Conservation (phyloP, 495 filamentous ascomycete genomes). For the Penicillium macrosclerotiorum region DNA sequence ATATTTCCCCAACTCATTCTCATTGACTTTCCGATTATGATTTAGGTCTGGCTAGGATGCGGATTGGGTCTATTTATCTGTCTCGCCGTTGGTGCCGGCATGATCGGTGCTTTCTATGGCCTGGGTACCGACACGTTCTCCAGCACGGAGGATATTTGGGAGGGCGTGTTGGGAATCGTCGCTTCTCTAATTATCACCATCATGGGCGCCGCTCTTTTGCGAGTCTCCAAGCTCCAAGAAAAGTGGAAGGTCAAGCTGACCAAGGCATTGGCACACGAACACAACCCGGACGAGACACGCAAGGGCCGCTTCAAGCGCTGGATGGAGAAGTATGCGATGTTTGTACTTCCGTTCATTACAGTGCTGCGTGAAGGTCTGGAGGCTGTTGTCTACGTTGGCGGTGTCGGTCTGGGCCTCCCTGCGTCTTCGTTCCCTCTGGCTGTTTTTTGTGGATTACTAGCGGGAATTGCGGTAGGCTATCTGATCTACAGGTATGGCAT, state of each 20-base stretch:
- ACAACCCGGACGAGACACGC: slow-evolving; percentile 24
- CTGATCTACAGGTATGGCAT: slow-evolving; percentile 74
- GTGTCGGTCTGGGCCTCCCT: slow-evolving; percentile 72
- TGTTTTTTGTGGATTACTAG: slow-evolving; percentile 63
- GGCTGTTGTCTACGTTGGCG: slow-evolving; percentile 77
- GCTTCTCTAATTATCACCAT: slow-evolving; percentile 75
- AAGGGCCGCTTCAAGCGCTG: slow-evolving; percentile 56
- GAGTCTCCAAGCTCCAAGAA: slow-evolving; percentile 81
- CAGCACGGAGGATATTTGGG: slow-evolving; percentile 69
- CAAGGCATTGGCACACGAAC: slow-evolving; percentile 56
- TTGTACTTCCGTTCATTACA: slow-evolving; percentile 77
- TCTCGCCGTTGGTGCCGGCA: slow-evolving; percentile 62
- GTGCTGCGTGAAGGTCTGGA: slow-evolving; percentile 82
- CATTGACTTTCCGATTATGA: no score
- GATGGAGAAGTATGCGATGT: slow-evolving; percentile 77
- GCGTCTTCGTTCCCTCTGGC: slow-evolving; percentile 72
- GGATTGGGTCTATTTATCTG: slow-evolving; percentile 63
- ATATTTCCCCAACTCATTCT: no score
- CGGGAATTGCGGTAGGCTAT: slow-evolving; percentile 63
- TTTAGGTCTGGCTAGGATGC: slow-evolving; percentile 74
- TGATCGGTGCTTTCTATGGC: slow-evolving; percentile 81
- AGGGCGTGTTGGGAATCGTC: slow-evolving; percentile 69
- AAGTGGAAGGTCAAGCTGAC: slow-evolving; percentile 83
- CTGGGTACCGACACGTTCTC: slow-evolving; percentile 64
- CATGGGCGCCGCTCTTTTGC: slow-evolving; percentile 73